These are phyloP conservation scores for Pseudocercospora crystallina DNA, from an alignment of 2,329 filamentous ascomycete genomes.

Conservation along the genomic window DNA sequence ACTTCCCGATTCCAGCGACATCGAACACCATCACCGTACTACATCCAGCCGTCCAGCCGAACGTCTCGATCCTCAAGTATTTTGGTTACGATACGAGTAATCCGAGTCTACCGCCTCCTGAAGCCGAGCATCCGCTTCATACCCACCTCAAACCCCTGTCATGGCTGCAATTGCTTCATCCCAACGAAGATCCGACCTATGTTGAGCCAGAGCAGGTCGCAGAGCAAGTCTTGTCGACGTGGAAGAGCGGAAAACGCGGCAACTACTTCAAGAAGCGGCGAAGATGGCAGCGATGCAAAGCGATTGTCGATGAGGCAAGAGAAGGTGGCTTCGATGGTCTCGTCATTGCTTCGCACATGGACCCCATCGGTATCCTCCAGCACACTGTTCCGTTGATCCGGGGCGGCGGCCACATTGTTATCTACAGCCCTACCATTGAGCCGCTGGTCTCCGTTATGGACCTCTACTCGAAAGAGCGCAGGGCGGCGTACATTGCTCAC, in stretches of 20 bases:
- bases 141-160: conserved; percentile 79
- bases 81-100: conserved; percentile 79
- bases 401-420: conserved; percentile 79
- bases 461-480: conserved; percentile 76
- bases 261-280: conserved; percentile 87
- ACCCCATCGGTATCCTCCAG: conserved; percentile 72
- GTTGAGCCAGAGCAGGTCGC: conserved; percentile 61
- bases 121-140: conserved; percentile 69
- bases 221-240: conserved; percentile 61
- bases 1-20: conserved; percentile 60
- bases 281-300: conserved; percentile 71
- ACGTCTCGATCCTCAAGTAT: conserved; percentile 82
- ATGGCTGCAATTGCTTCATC: conserved; percentile 87
- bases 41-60: conserved; percentile 81
- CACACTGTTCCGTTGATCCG: conserved; percentile 76
- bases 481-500: conserved; percentile 68
- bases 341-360: conserved; percentile 78
- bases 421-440: conserved; percentile 81
- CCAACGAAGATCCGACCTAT: conserved; percentile 73
- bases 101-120: conserved; percentile 47
- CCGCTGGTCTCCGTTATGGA: conserved; percentile 76
- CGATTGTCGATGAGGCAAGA: conserved; percentile 72
- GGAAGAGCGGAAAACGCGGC: conserved; percentile 80
- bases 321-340: conserved; percentile 80
- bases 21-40: conserved; percentile 79